Conservation (phyloP, 495 filamentous ascomycete species). For the Halenospora varia region DNA sequence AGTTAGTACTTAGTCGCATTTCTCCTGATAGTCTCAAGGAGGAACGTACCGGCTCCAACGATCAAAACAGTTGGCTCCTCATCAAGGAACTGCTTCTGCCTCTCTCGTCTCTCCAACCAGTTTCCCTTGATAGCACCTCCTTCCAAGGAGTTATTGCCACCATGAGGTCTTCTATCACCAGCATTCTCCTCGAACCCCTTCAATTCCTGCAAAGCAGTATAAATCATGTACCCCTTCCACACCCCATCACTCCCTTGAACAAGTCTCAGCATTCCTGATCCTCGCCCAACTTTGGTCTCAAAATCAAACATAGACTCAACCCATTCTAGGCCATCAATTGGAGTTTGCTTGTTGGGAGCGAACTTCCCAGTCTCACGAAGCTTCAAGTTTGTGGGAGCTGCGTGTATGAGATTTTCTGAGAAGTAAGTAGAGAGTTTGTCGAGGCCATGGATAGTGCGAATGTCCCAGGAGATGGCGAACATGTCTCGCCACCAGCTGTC, state of each 20-base stretch:
- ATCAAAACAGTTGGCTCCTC: constrained; percentile 55
- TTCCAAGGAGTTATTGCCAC: constrained; percentile 33
- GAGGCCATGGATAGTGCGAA: constrained; percentile 44
- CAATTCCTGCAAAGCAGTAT: constrained; percentile 48
- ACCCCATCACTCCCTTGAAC: constrained; percentile 35
- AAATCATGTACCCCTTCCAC: constrained; percentile 54
- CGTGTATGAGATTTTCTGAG: constrained; percentile 16
- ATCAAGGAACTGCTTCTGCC: constrained; percentile 43
- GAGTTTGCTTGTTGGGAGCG: not conserved
- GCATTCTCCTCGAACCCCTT: constrained; percentile 43
- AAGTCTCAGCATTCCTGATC: constrained; percentile 45
- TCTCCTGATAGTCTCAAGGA: not conserved
- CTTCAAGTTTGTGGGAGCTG: constrained; percentile 28
- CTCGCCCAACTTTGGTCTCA: constrained; percentile 40
- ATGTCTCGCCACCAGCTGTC: constrained; percentile 40
- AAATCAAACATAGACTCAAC: constrained; percentile 7
- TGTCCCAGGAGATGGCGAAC: constrained; percentile 46
- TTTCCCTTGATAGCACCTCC: constrained; percentile 29
- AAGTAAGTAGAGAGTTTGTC: constrained; percentile 40
- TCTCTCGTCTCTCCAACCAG: constrained; percentile 51
- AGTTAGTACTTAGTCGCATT: not conserved
- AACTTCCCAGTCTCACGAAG: constrained; percentile 35
- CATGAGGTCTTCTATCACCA: constrained; percentile 38
- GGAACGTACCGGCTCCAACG: constrained; percentile 35
- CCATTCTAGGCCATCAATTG: constrained; percentile 3